phyloP scores from a whole-genome alignment of 192 early-diverging fungal genomes.

The Podila minutissima region DNA sequence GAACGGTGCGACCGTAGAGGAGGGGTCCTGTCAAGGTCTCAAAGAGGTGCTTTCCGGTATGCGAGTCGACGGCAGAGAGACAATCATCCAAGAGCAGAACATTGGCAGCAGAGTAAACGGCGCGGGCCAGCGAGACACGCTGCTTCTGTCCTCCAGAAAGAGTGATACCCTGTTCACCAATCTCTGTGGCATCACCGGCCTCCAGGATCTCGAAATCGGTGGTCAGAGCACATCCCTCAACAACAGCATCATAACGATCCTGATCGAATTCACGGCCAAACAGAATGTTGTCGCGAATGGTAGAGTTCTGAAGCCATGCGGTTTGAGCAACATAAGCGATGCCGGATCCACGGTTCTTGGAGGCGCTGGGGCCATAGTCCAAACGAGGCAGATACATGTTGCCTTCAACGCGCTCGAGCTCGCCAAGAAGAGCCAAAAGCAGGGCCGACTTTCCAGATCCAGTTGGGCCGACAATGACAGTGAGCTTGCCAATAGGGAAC shows the following conservation, averaged over 20 bases:
- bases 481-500: conserved; percentile 76
- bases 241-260: conserved; percentile 58
- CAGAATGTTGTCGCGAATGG: conserved; percentile 81
- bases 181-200: conserved; percentile 65
- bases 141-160: conserved; percentile 91
- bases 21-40: conserved; percentile 77
- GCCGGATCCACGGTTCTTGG: conserved; percentile 54
- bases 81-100: conserved; percentile 86
- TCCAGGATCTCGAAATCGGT: conserved; percentile 65
- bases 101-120: conserved; percentile 75
- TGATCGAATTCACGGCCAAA: conserved; percentile 66
- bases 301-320: conserved; percentile 73
- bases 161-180: conserved; percentile 88
- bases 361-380: conserved; percentile 16
- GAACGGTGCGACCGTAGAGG: conserved; percentile 76
- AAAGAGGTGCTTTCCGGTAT: conserved; percentile 83
- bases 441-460: conserved; percentile 90
- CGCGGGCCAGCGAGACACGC: conserved; percentile 85
- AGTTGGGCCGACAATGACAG: conserved; percentile 87
- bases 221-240: conserved; percentile 66
- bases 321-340: conserved; percentile 87
- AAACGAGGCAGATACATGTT: conserved; percentile 53
- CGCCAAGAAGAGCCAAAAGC: conserved; percentile 84
- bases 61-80: conserved; percentile 90
- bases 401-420: conserved; percentile 67